phyloP scores from a whole-genome alignment of 2,329 filamentous ascomycete species.

The Penicillium sp. region DNA sequence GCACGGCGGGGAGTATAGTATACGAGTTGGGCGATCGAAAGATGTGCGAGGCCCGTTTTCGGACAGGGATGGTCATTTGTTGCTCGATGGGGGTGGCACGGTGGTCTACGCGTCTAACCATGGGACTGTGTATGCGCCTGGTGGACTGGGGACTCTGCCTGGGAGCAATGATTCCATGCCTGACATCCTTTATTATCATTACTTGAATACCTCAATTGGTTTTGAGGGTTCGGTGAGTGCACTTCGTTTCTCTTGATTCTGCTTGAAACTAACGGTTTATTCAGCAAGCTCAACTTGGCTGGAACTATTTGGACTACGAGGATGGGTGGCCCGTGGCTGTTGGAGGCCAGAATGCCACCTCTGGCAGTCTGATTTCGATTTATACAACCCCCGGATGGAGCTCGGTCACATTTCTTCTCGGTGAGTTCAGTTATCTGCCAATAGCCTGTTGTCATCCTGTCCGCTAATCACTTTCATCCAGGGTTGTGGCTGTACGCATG shows the following conservation, averaged over 20 bases:
- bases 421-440: conserved; percentile 8
- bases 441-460: background rate
- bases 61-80: conserved; percentile 29
- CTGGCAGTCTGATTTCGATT: background rate
- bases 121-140: conserved; percentile 41
- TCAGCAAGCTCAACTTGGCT: conserved; percentile 41
- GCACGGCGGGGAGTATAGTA: conserved; percentile 37
- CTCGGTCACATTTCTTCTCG: conserved; percentile 6
- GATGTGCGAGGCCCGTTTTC: conserved; percentile 37
- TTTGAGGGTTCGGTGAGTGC: conserved; percentile 29
- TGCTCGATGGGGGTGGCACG: conserved; percentile 37
- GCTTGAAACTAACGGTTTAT: background rate
- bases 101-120: conserved; percentile 42
- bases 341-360: conserved; percentile 1
- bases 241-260: background rate
- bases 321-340: conserved; percentile 39
- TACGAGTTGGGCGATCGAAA: conserved; percentile 39
- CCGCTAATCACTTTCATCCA: background rate
- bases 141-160: conserved; percentile 37
- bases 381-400: conserved; percentile 7
- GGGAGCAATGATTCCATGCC: conserved; percentile 20
- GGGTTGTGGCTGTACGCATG: conserved; percentile 20
- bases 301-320: conserved; percentile 39
- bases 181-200: conserved; percentile 46
- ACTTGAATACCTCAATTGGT: conserved; percentile 37